These are phyloP conservation scores for Usnea hakonensis DNA, from an alignment of 495 filamentous ascomycete genomes.

Conservation along the genomic window DNA sequence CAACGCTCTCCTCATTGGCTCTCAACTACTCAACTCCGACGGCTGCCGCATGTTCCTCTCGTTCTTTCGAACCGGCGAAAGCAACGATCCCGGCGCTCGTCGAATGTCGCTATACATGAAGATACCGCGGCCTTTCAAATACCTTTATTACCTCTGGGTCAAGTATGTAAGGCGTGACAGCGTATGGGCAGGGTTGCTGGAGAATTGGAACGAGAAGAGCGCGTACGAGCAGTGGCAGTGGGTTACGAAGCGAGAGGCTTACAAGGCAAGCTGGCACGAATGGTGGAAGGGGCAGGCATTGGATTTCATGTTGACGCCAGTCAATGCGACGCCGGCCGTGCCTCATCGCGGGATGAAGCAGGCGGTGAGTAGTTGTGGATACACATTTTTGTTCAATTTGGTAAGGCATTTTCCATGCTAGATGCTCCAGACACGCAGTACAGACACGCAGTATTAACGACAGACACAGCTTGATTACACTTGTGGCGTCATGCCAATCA, in stretches of 20 bases:
- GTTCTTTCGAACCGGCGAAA: constrained; percentile 70
- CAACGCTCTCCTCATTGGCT: constrained; percentile 69
- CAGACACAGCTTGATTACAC: constrained; percentile 67
- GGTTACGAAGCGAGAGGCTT: constrained; percentile 66
- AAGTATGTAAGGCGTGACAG: constrained; percentile 70
- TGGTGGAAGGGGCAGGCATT: constrained; percentile 68
- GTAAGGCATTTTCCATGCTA: constrained; percentile 31
- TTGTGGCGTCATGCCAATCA: constrained; percentile 77
- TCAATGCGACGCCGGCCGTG: constrained; percentile 83
- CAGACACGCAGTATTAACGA: not conserved
- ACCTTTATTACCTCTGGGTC: constrained; percentile 81
- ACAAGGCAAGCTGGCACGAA: constrained; percentile 66
- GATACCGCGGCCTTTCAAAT: constrained; percentile 70
- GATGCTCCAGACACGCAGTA: not conserved
- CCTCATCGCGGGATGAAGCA: constrained; percentile 82
- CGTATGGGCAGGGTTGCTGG: constrained; percentile 70
- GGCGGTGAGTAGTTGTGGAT: constrained; percentile 82
- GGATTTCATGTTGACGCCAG: constrained; percentile 78
- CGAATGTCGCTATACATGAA: constrained; percentile 65
- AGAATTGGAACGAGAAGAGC: constrained; percentile 60
- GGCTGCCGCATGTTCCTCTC: constrained; percentile 75
- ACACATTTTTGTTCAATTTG: constrained; percentile 93
- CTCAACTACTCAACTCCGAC: constrained; percentile 80
- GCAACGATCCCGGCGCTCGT: constrained; percentile 68
- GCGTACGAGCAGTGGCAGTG: constrained; percentile 75